Base-by-base conservation (phyloP, 1,284 basidiomycete genomes). In the Ceratobasidium sp. region DNA sequence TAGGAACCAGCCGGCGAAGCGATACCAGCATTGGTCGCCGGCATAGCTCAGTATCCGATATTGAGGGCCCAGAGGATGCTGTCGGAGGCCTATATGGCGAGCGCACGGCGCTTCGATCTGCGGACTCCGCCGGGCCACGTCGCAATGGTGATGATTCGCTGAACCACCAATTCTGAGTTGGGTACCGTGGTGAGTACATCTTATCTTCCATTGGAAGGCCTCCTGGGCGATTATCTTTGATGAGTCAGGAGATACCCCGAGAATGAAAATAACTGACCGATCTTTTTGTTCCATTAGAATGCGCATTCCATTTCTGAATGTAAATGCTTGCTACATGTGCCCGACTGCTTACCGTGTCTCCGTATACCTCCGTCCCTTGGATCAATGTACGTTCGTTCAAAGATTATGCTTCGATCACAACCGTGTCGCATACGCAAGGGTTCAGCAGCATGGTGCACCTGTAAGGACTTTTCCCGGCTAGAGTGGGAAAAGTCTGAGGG, bases 61-160 rank as follows among this genome's bases (percentile, higher is more conserved):
- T 80, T 4, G 89, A 89, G 59, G 86, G 85, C 78, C 91, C 91
- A 5, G 91, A 93, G 81, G 90, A 90, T 77, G 79, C 91, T 23
- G 88, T 89, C 77, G 88, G 90, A 52, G 88, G 86, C 11, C 81
- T 87, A 30, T 91, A 91, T 77, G 87, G 84, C 28, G 83, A 84
- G 21, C 77, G 75, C 18, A 57, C 64, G 16, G 52, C 52, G 16
- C 64, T 69, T 52, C 64, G 64, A 50, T 28, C 50, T 23, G 64
- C 50, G 7, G 57, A 59, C 21, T n/a, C n/a, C n/a, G 26, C 54
- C 26, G 52, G 57, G 52, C 64, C 64, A 52, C 50, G 50, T 50
- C 67, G 76, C 57, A 78, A 79, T n/a, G 80, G 78, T 32, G 81
- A 81, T 18, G 80, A 81, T 14, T 81, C 85, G 72, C 83, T 88